Evolutionary conservation across 2,329 filamentous ascomycete genomes (phyloP).

Genomic region (Fusarium papillatum): DNA sequence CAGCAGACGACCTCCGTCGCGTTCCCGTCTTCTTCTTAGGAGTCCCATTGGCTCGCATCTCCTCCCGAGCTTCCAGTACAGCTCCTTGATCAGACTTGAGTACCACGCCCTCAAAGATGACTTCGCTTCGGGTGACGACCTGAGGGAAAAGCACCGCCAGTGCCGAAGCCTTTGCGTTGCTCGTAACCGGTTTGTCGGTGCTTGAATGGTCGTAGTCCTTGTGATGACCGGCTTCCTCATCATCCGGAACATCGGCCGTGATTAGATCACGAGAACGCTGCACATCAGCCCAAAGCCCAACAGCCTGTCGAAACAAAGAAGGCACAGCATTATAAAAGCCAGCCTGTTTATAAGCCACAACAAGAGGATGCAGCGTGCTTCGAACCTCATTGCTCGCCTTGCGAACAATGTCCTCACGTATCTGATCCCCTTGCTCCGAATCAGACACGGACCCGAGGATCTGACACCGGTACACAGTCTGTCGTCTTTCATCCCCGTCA

Average conservation of each 20-base stretch:
- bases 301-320: conserved; percentile 40
- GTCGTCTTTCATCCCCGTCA: conserved; percentile 39
- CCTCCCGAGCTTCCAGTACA: conserved; percentile 30
- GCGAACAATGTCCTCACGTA: conserved; percentile 43
- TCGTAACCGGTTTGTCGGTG: conserved; percentile 16
- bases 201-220: conserved; percentile 34
- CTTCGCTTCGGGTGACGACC: conserved; percentile 37
- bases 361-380: conserved; percentile 34
- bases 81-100: conserved; percentile 42
- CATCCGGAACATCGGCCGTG: conserved; percentile 38
- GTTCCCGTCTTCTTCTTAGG: conserved; percentile 24
- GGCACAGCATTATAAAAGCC: conserved; percentile 43
- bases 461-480: conserved; percentile 45
- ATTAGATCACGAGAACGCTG: conserved; percentile 45
- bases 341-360: conserved; percentile 39
- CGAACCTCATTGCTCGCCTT: conserved; percentile 43
- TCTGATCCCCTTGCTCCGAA: conserved; percentile 28
- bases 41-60: conserved; percentile 18
- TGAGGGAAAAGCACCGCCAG: conserved; percentile 44
- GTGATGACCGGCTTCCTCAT: conserved; percentile 33
- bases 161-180: neutral
- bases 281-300: conserved; percentile 39
- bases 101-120: conserved; percentile 41
- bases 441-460: conserved; percentile 40
- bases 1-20: conserved; percentile 24